These are phyloP conservation scores for Myrmaecium sp. DNA, from an alignment of 2,329 filamentous ascomycete genomes.

Conservation along the genomic window DNA sequence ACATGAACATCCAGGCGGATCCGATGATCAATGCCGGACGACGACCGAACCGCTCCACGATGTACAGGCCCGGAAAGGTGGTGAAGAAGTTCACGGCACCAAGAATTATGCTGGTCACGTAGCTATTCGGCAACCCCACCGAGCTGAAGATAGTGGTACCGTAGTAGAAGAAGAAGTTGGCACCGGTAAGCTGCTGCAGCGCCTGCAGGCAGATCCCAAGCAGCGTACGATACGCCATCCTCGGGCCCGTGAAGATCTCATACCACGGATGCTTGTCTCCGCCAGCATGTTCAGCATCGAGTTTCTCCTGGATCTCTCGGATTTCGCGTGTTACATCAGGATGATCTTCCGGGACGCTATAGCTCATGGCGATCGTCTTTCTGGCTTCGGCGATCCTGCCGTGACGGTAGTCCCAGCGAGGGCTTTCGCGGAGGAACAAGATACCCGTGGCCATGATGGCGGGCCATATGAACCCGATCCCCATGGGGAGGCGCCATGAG, in stretches of 20 bases:
- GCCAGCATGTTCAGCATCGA: conserved; percentile 31
- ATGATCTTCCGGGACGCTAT: conserved; percentile 39
- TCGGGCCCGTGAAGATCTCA: conserved; percentile 47
- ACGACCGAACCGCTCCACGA: conserved; percentile 32
- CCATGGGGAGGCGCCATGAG: conserved; percentile 49
- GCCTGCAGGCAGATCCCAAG: conserved; percentile 53
- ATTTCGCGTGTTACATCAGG: conserved; percentile 35
- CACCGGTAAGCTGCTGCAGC: conserved; percentile 54
- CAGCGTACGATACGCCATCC: conserved; percentile 47
- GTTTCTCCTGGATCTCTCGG: conserved; percentile 37
- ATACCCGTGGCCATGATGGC: conserved; percentile 37
- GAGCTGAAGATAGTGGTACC: conserved; percentile 12
- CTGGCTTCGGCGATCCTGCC: conserved; percentile 35
- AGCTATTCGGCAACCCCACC: conserved; percentile 16
- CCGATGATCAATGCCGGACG: conserved; percentile 30
- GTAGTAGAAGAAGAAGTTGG: conserved; percentile 28
- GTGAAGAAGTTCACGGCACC: conserved; percentile 30
- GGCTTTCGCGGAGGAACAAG: conserved; percentile 37
- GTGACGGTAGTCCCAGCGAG: conserved; percentile 40
- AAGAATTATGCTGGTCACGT: conserved; percentile 31
- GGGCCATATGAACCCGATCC: conserved; percentile 40
- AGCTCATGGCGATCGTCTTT: conserved; percentile 34
- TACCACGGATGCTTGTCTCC: conserved; percentile 42
- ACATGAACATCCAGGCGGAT: conserved; percentile 21
- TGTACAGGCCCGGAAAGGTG: conserved; percentile 29